These are phyloP conservation scores for Pyrenopolyporus hunteri DNA, from an alignment of 495 filamentous ascomycete genomes.

Conservation along the genomic window DNA sequence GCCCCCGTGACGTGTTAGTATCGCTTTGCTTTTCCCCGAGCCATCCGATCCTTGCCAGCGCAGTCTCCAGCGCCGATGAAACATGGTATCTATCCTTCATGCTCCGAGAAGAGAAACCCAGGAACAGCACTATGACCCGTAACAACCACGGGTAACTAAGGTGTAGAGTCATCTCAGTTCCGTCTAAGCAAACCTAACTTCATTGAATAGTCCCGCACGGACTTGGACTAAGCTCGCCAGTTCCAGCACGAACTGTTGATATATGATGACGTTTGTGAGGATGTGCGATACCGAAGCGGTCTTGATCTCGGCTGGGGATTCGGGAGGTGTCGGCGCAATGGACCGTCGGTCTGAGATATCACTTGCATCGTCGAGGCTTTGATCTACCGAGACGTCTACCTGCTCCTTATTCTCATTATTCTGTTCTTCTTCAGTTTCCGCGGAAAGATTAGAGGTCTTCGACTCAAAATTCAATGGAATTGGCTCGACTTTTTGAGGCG, in stretches of 20 bases:
- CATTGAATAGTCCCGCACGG: conserved; percentile 82
- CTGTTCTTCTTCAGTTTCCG: conserved; percentile 33
- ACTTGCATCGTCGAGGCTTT: conserved; percentile 48
- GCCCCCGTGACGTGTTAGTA: conserved; percentile 15
- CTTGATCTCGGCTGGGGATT: conserved; percentile 44
- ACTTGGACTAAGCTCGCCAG: conserved; percentile 86
- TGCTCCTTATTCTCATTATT: conserved; percentile 22
- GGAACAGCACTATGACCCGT: conserved; percentile 6
- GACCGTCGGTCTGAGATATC: conserved; percentile 44
- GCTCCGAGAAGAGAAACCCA: conserved; percentile 1
- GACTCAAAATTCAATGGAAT: conserved; percentile 49
- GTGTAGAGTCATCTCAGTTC: neutral
- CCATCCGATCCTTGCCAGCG: neutral
- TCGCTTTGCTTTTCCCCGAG: conserved; percentile 2
- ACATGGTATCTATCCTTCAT: conserved; percentile 16
- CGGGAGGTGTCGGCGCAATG: conserved; percentile 30
- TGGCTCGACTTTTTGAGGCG: conserved; percentile 43
- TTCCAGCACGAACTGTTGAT: conserved; percentile 89
- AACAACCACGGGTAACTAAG: neutral
- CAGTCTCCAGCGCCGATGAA: conserved; percentile 13
- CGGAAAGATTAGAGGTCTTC: conserved; percentile 27
- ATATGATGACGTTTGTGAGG: conserved; percentile 76
- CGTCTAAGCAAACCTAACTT: conserved; percentile 70
- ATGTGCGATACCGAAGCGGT: conserved; percentile 81
- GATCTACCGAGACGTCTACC: conserved; percentile 41